Evolutionary conservation across 164 flowering plant genomes (phyloP), one percentile per base, ranked within the genome.

Genomic region (Magnolia sinica): DNA sequence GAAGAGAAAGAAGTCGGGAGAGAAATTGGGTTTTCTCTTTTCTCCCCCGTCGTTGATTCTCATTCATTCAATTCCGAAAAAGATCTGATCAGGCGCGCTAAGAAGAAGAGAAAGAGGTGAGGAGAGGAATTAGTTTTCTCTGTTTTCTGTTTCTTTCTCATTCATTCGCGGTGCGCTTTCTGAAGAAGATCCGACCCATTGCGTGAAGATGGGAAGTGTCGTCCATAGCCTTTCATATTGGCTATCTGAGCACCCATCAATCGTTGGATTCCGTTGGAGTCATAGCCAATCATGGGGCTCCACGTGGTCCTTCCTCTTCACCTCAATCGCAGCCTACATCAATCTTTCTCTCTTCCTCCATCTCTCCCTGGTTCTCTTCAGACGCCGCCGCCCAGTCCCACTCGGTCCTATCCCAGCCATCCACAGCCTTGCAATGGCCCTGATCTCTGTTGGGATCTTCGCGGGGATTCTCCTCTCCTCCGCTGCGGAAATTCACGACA

Each of bases 281-380:
- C 87, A 80, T 76, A 76, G 84, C 80, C 90, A 90, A 71, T 84
- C 87, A 18, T 90, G 87, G 86, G 91, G 89, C 75, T 87, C 98
- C 73, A 91, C 98, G 3, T 94, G 98, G 98, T 85, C 83, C 1
- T 94, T 94, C 77, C 94, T 92, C 74, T 73, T 91, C 82, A 50
- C 85, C 75, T 84, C 96, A 65, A 85, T 94, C 74, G 19, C 85
- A 55, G 19, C 76, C 72, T 91, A 94, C 87, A 29, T 89, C 76
- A 19, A 75, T 51, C 68, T 80, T 76, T 83, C 88, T n/a, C 22
- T 82, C 79, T 74, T 76, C 73, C 88, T 89, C 84, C 89, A 83
- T 84, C 72, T 87, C 75, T 5, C 83, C 61, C 77, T 81, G 68
- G 3, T 70, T 29, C 69, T 84, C 76, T 73, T 84, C 77, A 81